Evolutionary conservation across 768 basidiomycete species (phyloP).

Genomic region (Nidularia pulvinata): DNA sequence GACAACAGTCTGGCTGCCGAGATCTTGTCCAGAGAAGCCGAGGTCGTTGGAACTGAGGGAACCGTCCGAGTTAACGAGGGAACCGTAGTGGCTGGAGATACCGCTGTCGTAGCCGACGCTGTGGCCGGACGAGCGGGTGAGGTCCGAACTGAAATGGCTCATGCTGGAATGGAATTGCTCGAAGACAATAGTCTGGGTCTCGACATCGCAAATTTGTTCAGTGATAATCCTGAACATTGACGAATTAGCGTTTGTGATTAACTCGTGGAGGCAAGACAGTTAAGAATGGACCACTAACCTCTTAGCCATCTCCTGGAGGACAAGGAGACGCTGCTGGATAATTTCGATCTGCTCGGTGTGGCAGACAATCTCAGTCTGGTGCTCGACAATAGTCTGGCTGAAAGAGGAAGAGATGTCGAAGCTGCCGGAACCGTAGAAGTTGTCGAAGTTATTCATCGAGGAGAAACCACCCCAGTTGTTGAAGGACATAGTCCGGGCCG

Average conservation of each 20-base stretch:
- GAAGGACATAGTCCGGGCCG: slow-evolving; percentile 16
- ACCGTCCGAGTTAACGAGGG: slow-evolving; percentile 30
- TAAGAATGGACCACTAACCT: slow-evolving; percentile 18
- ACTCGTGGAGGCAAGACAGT: background rate
- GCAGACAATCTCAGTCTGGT: slow-evolving; percentile 34
- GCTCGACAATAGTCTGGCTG: slow-evolving; percentile 23
- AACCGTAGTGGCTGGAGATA: slow-evolving; percentile 29
- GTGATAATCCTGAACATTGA: slow-evolving; percentile 33
- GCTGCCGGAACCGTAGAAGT: slow-evolving; percentile 43
- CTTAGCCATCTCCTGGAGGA: slow-evolving; percentile 47
- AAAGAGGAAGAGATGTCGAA: slow-evolving; percentile 33
- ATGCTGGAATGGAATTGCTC: slow-evolving; percentile 39
- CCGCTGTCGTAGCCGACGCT: slow-evolving; percentile 35
- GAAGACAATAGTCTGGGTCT: slow-evolving; percentile 43
- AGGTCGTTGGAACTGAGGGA: slow-evolving; percentile 33
- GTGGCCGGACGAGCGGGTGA: slow-evolving; percentile 34
- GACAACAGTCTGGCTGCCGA: slow-evolving; percentile 34
- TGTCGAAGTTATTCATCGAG: slow-evolving; percentile 37
- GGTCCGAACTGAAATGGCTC: slow-evolving; percentile 36
- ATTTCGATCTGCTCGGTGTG: slow-evolving; percentile 32
- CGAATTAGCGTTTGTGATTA: background rate
- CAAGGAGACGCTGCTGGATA: slow-evolving; percentile 43
- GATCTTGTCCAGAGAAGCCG: slow-evolving; percentile 34
- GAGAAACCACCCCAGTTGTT: slow-evolving; percentile 35
- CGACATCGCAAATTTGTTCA: slow-evolving; percentile 49